Evolutionary conservation across 2,329 filamentous ascomycete genomes (phyloP), one percentile per base, ranked within the genome.

Genomic region (Dichotomopilus funicola): DNA sequence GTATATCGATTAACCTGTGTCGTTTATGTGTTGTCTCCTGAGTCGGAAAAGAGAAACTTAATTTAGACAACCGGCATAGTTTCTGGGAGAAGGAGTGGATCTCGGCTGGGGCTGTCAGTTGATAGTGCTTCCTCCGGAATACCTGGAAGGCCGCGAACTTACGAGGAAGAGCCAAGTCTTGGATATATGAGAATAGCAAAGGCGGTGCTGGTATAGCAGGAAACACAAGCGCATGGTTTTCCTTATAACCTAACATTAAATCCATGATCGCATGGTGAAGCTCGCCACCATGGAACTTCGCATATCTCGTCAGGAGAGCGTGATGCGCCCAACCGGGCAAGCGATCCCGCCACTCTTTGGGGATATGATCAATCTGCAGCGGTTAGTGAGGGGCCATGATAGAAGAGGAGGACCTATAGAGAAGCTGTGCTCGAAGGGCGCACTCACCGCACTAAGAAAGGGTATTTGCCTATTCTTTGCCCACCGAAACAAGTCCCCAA

Each of bases 101-200:
- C 61, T 91, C 87, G 38, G 88, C 76, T 87, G 64, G 12, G 66
- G 8, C 48, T 71, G 47, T n/a, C 45, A 6, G 55, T 74, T 50
- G 3, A 27, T 27, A 75, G 68, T 10, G 49, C 35, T 40, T 35
- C 11, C 7, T 7, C 38, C 5, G 6, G 5, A 12, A 6, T 4
- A 31, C 10, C 4, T n/a, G 31, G 33, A 35, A 2, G 38, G 8
- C 13, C 12, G 11, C 9, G 11, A 38, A 12, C 49, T 59, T 75
- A 89, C 87, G 73, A 53, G 94, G 92, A 44, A 97, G 73, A 3
- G 85, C 82, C 12, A 97, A 77, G 42, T 86, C 78, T 64, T 81
- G 83, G 35, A 91, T 76, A 64, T 87, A 87, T 41, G 85, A 79
- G 57, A 88, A 83, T 4, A 92, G 71, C 8, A 92, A 70, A 3